These are phyloP conservation scores for Citrus maxima DNA, from an alignment of 345 rosid genomes.

Conservation along the genomic window DNA sequence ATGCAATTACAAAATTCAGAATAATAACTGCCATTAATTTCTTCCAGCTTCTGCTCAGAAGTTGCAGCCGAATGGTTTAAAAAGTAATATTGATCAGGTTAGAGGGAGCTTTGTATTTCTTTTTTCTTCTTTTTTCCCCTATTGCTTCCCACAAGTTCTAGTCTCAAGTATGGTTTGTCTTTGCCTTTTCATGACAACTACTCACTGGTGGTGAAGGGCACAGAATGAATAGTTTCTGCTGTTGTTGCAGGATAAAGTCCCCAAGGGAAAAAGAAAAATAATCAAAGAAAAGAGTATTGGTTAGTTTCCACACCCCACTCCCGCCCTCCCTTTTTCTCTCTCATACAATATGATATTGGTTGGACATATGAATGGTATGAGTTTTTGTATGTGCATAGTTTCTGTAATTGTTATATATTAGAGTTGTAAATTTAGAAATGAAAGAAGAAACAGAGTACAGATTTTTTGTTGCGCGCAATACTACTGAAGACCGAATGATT, in stretches of 20 bases:
- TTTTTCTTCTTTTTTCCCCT: slow-evolving; percentile 2
- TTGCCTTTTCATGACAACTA: neutral
- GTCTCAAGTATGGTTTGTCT: neutral
- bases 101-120: slow-evolving; percentile 17
- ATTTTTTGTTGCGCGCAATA: neutral
- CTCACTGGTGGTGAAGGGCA: neutral
- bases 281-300: slow-evolving; percentile 22
- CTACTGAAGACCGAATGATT: neutral
- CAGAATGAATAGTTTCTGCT: slow-evolving; percentile 4
- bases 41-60: slow-evolving; percentile 38
- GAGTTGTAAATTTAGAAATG: neutral
- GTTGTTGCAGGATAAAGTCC: slow-evolving; percentile 35
- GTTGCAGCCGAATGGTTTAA: slow-evolving; percentile 18
- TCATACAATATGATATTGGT: neutral
- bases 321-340: neutral
- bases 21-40: slow-evolving; percentile 14
- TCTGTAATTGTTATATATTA: neutral
- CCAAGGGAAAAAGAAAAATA: slow-evolving; percentile 36
- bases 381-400: neutral
- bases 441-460: neutral
- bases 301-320: neutral
- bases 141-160: neutral
- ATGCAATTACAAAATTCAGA: slow-evolving; percentile 7
- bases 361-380: neutral
- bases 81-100: slow-evolving; percentile 37